Evolutionary conservation across 129 eudicot genomes (phyloP).

Genomic region (Flaveria ramosissima): DNA sequence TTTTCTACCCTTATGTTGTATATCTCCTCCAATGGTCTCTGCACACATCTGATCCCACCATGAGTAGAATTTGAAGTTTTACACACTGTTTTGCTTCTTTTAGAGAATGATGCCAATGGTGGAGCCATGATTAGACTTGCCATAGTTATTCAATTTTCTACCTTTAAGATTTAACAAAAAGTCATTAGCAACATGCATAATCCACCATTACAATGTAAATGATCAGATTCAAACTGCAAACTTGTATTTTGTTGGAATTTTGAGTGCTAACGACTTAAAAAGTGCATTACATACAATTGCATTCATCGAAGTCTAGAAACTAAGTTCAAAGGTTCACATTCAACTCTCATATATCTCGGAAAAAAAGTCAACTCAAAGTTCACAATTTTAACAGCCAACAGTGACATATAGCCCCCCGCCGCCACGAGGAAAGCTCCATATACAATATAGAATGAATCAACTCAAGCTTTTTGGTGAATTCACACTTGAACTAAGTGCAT

Average conservation of each 20-base stretch:
- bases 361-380: not conserved
- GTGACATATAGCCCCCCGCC: not conserved
- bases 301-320: not conserved
- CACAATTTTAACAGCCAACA: not conserved
- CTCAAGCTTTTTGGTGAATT: not conserved
- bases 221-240: not conserved
- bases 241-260: not conserved
- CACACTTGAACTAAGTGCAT: not conserved
- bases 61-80: slow-evolving; percentile 25
- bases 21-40: slow-evolving; percentile 84
- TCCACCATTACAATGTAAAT: not conserved
- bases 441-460: not conserved
- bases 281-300: not conserved
- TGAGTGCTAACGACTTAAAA: not conserved
- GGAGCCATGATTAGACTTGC: slow-evolving; percentile 53
- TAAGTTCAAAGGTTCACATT: not conserved
- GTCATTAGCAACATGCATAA: slow-evolving; percentile 16
- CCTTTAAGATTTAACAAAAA: slow-evolving; percentile 18
- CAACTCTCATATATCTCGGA: not conserved
- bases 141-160: slow-evolving; percentile 38
- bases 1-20: slow-evolving; percentile 81
- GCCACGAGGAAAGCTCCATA: not conserved
- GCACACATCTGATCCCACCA: slow-evolving; percentile 53
- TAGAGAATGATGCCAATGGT: slow-evolving; percentile 31
- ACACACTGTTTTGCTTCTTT: slow-evolving; percentile 22